Base-by-base conservation (phyloP, 2,329 filamentous ascomycete genomes). In the Penicillium sp. region DNA sequence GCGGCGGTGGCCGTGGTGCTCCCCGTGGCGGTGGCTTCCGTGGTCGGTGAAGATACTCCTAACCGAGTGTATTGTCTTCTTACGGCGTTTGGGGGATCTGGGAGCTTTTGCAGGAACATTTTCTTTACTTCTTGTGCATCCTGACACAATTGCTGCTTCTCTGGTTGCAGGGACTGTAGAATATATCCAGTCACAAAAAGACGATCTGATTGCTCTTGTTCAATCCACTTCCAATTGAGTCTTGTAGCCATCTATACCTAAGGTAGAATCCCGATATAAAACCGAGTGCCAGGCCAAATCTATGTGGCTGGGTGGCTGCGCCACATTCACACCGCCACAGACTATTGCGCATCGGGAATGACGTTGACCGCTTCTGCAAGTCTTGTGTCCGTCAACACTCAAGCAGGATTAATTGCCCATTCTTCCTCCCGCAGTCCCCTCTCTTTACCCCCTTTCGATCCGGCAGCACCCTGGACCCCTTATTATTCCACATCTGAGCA, bases 51-150 rank as follows among this genome's bases (percentile, higher is more conserved):
- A 58, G 45, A 49, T 54, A 46, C 52, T 54, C 30, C 46, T 57
- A 36, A 55, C 52, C 47, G 52, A 56, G 44, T 50, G 59, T 69
- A 64, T 64, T 72, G 67, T 72, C 67, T 73, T 66, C 63, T 72
- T 73, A 66, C 57, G 72, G 72, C 72, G 72, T 75, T 75, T 63
- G 68, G 70, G 70, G 68, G 70, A 71, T 67, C 63, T 57, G 68
- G 71, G 68, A 69, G 64, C 67, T 71, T 60, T 66, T 68, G 59
- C 64, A 69, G 66, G 67, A 69, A 69, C 56, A 64, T 66, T 63
- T 68, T 64, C 63, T 62, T 63, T 42, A 42, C 39, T 64, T 66
- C 60, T 67, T 71, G 68, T 68, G 65, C 65, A 67, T 68, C 62
- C 62, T 68, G 62, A 60, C 63, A 63, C 64, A 68, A 63, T 60